Percentiles rank a stretch among this genome's conserved stretches.
These are phyloP conservation scores for Rhodotorula toruloides DNA, from an alignment of 768 basidiomycete genomes.

Conservation along the genomic window DNA sequence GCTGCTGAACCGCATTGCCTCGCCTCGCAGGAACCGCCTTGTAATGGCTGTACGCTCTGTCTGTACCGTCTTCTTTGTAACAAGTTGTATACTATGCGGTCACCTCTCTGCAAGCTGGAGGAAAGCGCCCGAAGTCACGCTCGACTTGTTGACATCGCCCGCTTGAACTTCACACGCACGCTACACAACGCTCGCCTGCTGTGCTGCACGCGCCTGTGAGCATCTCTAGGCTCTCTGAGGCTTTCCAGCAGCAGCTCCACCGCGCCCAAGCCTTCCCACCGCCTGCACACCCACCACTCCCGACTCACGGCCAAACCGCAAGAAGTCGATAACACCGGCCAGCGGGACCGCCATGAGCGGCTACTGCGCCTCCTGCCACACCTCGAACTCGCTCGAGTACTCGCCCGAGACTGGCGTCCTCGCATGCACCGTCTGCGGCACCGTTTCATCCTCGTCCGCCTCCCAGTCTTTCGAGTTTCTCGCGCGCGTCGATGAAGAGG, in stretches of 20 bases:
- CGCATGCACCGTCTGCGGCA: constrained; percentile 30
- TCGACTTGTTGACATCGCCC: neutral
- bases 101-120: too few species aligned
- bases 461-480: constrained; percentile 18
- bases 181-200: too few species aligned
- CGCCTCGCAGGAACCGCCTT: neutral
- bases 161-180: too few species aligned
- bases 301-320: too few species aligned
- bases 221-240: too few species aligned
- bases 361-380: constrained; percentile 8
- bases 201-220: too few species aligned
- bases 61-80: neutral
- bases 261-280: neutral
- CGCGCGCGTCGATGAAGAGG: constrained; percentile 21
- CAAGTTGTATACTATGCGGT: too few species aligned
- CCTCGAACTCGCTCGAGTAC: constrained; percentile 7
- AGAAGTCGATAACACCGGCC: too few species aligned
- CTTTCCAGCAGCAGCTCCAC: too few species aligned
- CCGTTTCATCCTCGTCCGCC: constrained; percentile 7
- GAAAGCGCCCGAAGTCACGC: too few species aligned
- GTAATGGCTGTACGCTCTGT: neutral
- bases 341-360: neutral
- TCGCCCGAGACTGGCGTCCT: neutral
- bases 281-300: neutral
- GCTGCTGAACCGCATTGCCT: neutral